phyloP scores from a whole-genome alignment of 495 filamentous ascomycete species.

The Penicillium coffeae region DNA sequence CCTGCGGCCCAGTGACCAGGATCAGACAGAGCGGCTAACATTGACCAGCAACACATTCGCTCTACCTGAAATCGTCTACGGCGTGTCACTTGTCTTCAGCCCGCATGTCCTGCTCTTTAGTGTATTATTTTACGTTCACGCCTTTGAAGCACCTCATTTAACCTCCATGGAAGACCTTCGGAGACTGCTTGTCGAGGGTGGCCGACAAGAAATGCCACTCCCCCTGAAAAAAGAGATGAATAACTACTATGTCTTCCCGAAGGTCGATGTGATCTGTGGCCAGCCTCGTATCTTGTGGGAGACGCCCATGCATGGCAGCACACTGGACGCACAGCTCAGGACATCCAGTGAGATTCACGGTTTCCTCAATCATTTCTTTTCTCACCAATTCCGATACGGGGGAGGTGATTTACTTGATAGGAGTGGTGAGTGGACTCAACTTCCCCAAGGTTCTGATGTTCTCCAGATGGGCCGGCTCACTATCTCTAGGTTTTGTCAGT shows the following conservation, averaged over 20 bases:
- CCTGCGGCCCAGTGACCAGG: not conserved
- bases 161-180: slow-evolving; percentile 14
- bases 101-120: slow-evolving; percentile 15
- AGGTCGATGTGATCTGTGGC: slow-evolving; percentile 6
- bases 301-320: slow-evolving; percentile 9
- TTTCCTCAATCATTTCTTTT: slow-evolving; percentile 18
- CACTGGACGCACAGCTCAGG: slow-evolving; percentile 18
- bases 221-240: slow-evolving; percentile 12
- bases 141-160: slow-evolving; percentile 10
- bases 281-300: slow-evolving; percentile 9
- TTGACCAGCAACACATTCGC: slow-evolving; percentile 9
- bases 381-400: slow-evolving; percentile 17
- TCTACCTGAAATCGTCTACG: slow-evolving; percentile 16
- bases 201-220: slow-evolving; percentile 12
- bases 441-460: not conserved
- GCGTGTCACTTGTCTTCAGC: slow-evolving; percentile 13
- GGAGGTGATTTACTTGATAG: slow-evolving; percentile 23
- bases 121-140: slow-evolving; percentile 15
- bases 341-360: slow-evolving; percentile 24
- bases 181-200: slow-evolving; percentile 9
- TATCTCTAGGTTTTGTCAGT: slow-evolving; percentile 17
- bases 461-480: not conserved
- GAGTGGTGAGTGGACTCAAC: slow-evolving; percentile 2
- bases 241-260: slow-evolving; percentile 16
- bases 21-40: slow-evolving; percentile 4